A percentile compares a stretch with the other conserved stretches of the same genome.
These are phyloP conservation scores for Solanum ossicruentum DNA, from an alignment of 257 asterid genomes.

Conservation along the genomic window DNA sequence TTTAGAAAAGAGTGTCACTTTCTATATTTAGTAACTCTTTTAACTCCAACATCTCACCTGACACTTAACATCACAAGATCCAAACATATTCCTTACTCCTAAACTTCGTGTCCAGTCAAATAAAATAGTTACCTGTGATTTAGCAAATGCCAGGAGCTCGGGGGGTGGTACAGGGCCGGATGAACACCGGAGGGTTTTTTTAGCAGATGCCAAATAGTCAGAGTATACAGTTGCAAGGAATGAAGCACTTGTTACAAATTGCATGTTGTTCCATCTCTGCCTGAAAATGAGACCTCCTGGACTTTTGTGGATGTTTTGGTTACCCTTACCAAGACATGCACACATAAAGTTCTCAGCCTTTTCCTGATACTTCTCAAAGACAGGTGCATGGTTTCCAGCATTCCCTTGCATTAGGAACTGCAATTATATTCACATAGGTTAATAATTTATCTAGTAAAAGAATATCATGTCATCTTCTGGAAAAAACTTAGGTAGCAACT, in stretches of 20 bases:
- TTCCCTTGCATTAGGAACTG: constrained; percentile 85
- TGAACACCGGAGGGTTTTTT: constrained; percentile 55
- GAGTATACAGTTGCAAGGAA: constrained; percentile 82
- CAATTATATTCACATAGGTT: neutral
- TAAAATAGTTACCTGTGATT: constrained; percentile 53
- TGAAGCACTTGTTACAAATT: constrained; percentile 89
- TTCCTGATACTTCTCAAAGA: constrained; percentile 47
- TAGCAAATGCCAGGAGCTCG: constrained; percentile 65
- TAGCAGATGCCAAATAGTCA: constrained; percentile 74
- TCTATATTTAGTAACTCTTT: neutral
- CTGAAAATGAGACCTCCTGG: constrained; percentile 91
- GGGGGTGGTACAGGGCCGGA: constrained; percentile 41
- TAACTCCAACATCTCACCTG: neutral
- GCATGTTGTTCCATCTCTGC: constrained; percentile 98
- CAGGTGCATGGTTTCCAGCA: constrained; percentile 35
- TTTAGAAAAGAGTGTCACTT: neutral
- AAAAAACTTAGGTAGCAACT: neutral
- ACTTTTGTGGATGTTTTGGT: constrained; percentile 71
- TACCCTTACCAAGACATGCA: constrained; percentile 80
- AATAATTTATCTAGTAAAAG: neutral
- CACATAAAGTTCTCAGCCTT: constrained; percentile 94
- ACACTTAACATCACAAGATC: neutral
- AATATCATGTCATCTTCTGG: neutral
- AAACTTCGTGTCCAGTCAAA: neutral
- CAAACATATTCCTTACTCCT: neutral